Evolutionary conservation across 108 stramenopile genomes (phyloP).

Genomic region (Skeletonema menzelii): DNA sequence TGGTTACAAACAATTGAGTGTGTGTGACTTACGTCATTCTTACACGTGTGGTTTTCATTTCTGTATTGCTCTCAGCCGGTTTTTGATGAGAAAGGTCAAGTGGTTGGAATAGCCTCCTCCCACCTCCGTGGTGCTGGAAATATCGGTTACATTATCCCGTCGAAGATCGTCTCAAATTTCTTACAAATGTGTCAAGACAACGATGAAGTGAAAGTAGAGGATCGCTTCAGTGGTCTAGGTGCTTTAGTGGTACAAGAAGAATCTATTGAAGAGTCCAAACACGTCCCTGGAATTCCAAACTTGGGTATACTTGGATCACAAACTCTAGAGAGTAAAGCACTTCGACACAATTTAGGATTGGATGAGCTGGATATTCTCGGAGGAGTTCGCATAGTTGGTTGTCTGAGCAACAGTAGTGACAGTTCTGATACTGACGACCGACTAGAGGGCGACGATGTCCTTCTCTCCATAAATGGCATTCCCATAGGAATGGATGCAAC

Average conservation of each 20-base stretch:
- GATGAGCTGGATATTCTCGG: slow-evolving; percentile 28
- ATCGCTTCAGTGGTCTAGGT: slow-evolving; percentile 29
- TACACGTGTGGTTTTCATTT: background rate
- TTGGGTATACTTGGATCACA: slow-evolving; percentile 34
- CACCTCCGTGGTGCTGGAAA: slow-evolving; percentile 49
- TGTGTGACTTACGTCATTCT: background rate
- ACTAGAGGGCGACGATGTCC: slow-evolving; percentile 43
- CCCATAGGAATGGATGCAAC: slow-evolving; percentile 48
- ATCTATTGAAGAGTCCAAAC: slow-evolving; percentile 6
- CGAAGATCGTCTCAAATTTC: slow-evolving; percentile 52
- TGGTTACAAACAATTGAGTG: background rate
- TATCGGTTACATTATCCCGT: slow-evolving; percentile 71
- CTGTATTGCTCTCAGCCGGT: slow-evolving; percentile 41
- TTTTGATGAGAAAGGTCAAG: slow-evolving; percentile 58
- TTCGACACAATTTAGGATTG: slow-evolving; percentile 39
- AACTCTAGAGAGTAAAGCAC: slow-evolving; percentile 44
- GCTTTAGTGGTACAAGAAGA: slow-evolving; percentile 21
- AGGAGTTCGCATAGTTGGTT: slow-evolving; percentile 41
- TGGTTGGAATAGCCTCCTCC: slow-evolving; percentile 68
- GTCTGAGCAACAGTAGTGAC: background rate
- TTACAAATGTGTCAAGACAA: slow-evolving; percentile 41
- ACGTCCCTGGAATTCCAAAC: slow-evolving; percentile 44
- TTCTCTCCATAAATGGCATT: slow-evolving; percentile 31
- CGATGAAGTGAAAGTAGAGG: slow-evolving; percentile 21
- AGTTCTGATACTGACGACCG: background rate